phyloP scores from a whole-genome alignment of 192 early-diverging fungal genomes.

The Coemansia sp. region DNA sequence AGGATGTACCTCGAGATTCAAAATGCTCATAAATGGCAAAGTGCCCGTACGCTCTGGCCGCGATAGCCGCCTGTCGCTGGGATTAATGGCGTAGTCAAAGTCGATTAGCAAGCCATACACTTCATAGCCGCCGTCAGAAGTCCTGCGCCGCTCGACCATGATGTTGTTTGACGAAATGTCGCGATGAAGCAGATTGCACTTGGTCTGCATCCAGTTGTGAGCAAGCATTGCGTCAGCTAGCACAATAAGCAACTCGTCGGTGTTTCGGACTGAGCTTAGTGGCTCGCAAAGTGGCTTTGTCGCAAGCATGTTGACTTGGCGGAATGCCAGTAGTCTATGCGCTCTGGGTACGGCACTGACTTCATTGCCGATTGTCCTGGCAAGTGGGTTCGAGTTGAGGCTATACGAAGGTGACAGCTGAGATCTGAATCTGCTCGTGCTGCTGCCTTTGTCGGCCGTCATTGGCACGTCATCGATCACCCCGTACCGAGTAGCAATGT shows the following conservation, averaged over 20 bases:
- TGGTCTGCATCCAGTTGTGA: not conserved
- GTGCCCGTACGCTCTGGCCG: conserved; percentile 19
- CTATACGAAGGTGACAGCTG: not conserved
- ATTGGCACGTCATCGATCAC: not conserved
- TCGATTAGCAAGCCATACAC: conserved; percentile 34
- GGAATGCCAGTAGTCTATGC: not conserved
- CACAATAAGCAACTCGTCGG: conserved; percentile 21
- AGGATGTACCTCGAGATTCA: not conserved
- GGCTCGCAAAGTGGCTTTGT: conserved; percentile 10
- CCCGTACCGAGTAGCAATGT: not conserved
- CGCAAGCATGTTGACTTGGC: not conserved
- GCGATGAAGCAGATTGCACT: conserved; percentile 24
- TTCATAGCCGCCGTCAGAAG: not conserved
- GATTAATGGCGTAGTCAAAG: conserved; percentile 25
- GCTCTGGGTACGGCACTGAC: too few species aligned
- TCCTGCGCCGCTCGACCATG: not conserved
- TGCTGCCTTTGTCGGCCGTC: not conserved
- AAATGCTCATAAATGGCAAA: conserved; percentile 22
- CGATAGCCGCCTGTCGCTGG: not conserved
- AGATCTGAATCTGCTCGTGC: not conserved
- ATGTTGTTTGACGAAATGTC: conserved; percentile 30
- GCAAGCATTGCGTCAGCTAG: conserved; percentile 20
- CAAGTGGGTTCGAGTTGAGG: not conserved
- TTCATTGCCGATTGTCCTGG: not conserved
- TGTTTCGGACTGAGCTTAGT: not conserved